A percentile compares a stretch with the other conserved stretches of the same genome.
phyloP scores from a whole-genome alignment of 1,284 basidiomycete genomes.

The Blastosporella zonata region DNA sequence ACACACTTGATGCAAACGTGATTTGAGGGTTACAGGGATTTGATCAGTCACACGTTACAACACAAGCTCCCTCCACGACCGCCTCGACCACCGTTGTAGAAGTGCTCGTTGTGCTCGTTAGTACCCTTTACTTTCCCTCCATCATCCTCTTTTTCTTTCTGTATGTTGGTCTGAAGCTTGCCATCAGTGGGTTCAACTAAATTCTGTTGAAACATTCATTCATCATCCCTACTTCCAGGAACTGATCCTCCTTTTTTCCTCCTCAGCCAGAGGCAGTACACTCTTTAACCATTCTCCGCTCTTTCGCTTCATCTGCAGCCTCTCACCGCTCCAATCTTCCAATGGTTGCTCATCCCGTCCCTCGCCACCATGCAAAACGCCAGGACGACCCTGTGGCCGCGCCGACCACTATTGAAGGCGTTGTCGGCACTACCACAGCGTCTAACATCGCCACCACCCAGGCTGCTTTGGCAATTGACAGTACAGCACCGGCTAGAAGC shows the following conservation, averaged over 20 bases:
- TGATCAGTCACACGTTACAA: slow-evolving; percentile 18
- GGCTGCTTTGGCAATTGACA: slow-evolving; percentile 26
- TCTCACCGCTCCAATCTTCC: slow-evolving; percentile 4
- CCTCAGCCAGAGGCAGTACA: slow-evolving; percentile 20
- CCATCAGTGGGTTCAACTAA: neutral
- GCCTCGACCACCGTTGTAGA: neutral
- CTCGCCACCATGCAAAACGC: slow-evolving; percentile 22
- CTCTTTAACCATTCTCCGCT: slow-evolving; percentile 22
- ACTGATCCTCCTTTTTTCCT: slow-evolving; percentile 15
- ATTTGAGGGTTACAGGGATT: slow-evolving; percentile 15
- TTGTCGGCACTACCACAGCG: slow-evolving; percentile 38
- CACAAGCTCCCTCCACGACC: slow-evolving; percentile 3
- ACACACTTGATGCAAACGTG: slow-evolving; percentile 10
- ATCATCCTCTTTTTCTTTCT: slow-evolving; percentile 5
- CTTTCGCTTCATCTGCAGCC: slow-evolving; percentile 13
- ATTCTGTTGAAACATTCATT: slow-evolving; percentile 10
- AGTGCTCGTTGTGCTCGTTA: neutral
- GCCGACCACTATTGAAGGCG: slow-evolving; percentile 47
- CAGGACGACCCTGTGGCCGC: slow-evolving; percentile 37
- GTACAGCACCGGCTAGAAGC: slow-evolving; percentile 12
- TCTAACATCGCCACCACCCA: slow-evolving; percentile 24
- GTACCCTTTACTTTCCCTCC: neutral
- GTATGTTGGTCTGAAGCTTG: slow-evolving; percentile 14
- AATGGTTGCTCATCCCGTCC: slow-evolving; percentile 26
- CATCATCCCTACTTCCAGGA: slow-evolving; percentile 13